Evolutionary conservation across 106 monocot genomes (phyloP).

Genomic region (Acorus gramineus): DNA sequence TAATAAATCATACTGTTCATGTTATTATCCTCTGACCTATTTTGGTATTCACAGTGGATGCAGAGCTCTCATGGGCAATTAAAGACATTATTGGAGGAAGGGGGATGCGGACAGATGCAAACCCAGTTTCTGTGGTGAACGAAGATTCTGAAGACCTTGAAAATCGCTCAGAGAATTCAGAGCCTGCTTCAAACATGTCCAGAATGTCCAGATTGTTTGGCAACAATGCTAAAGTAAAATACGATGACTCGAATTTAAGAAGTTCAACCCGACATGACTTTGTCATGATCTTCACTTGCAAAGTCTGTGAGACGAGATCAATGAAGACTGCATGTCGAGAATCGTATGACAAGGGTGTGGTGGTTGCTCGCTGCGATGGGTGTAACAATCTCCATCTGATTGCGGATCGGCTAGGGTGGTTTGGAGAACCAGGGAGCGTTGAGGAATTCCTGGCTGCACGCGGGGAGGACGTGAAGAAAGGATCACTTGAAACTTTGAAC

Average conservation of each 20-base stretch:
- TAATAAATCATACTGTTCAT: too few relatives aligned
- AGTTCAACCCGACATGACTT: conserved; percentile 58
- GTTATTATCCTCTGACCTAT: too few relatives aligned
- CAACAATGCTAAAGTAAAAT: conserved; percentile 15
- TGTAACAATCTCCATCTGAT: conserved; percentile 92
- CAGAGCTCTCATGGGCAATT: conserved; percentile 10
- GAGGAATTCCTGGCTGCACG: conserved; percentile 66
- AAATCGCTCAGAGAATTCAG: conserved; percentile 2
- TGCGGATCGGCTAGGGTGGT: conserved; percentile 84
- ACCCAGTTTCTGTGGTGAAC: neutral
- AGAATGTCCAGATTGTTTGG: neutral
- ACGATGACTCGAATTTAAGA: conserved; percentile 56
- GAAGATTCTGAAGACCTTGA: conserved; percentile 1
- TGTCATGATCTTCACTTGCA: conserved; percentile 89
- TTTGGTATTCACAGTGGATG: neutral
- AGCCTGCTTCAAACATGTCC: neutral
- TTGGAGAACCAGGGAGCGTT: conserved; percentile 70
- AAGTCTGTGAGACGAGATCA: conserved; percentile 83
- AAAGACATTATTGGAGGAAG: conserved; percentile 2
- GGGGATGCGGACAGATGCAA: conserved; percentile 1
- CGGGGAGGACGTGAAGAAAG: conserved; percentile 74
- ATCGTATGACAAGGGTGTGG: conserved; percentile 84
- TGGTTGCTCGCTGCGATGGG: conserved; percentile 64
- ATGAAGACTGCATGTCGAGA: conserved; percentile 71
- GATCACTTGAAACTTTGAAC: conserved; percentile 61